Base-by-base conservation (phyloP, 2,329 filamentous ascomycete genomes). In the Monosporascus sp. region DNA sequence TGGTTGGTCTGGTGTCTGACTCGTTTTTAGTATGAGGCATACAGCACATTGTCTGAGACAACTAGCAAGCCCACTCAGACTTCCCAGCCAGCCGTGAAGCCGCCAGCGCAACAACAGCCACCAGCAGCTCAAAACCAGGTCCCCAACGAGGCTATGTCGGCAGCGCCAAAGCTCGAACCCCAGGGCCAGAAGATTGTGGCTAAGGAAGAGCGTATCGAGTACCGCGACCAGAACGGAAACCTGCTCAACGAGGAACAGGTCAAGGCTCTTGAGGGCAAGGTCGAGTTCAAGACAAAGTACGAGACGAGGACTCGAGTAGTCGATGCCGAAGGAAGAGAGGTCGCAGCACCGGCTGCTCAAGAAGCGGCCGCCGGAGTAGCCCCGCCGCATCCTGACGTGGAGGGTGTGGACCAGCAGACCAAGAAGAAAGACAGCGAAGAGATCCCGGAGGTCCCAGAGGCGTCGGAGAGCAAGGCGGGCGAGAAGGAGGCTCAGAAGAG, bases 211-310 rank as follows among this genome's bases (percentile, higher is more conserved):
- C 87, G 86, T 61, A 77, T 97, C 47, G 94, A 97, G 73, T 99
- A 96, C 74, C 88, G 94, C 51, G 94, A 97, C 70, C 90, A 97
- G 70, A 80, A 96, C 62, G 94, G 94, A 60, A 97, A 97, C 66
- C 70, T 97, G 34, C 81, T 99, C 34, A 77, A 93, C 65, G 84
- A 88, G 51, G 88, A 91, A 65, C 83, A 96, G 68, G 91, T 99
- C 54, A 83, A 88, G 64, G 83, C 82, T 20, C 82, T 99, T 34
- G 83, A 93, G 70, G 94, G 93, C 64, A 95, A 96, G 72, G 92
- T 97, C 54, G 90, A 90, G 64, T 97, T 99, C 74, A 86, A 95
- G 74, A 97, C 94, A 14, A 88, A 87, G 60, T 97, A 97, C 68
- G 93, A 97, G 77, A 97, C 93, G n/a, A 83, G 89, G 59, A 97